Base-by-base conservation (phyloP, 345 rosid genomes). In the Alliaria petiolata region DNA sequence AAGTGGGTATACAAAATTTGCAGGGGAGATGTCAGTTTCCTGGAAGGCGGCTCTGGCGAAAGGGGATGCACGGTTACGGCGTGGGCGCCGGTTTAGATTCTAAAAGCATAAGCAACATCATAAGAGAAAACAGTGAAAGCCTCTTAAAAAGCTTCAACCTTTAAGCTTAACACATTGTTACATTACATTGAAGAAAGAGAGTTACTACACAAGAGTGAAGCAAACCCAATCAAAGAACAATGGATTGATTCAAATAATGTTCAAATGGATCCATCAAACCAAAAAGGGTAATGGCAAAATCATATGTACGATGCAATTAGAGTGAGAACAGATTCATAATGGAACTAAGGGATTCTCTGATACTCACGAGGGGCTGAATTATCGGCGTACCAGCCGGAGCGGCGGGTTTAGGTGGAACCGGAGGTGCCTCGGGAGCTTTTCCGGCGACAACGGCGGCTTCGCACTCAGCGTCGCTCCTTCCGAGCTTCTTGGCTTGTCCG, bases 361-460 rank as follows among this genome's bases (percentile, higher is more conserved):
- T 35, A 76, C 92, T 81, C 70, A 90, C 98, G 51, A 85, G 85
- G 42, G 79, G 79, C 74, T 89, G 77, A 60, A 86, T 83, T 4
- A 79, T 76, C 1, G 97, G 98, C 28, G 97, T 93, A 65, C 96
- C 95, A 62, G 79, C 82, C 5, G 98, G 97, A 30, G 91, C 79
- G 2, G 76, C 91, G 3, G 97, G 90, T 76, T 70, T 89, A 12
- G 91, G 90, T 8, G 86, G 97, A 39, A 83, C 83, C 8, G 95
- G 90, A 79, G 97, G 98, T 31, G 95, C 89, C 35, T 91, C 86
- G 0, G 96, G 96, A 10, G 79, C 87, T 44, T 83, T 86, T 13
- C 98, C 98, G 1, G 87, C 89, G 34, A 82, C 93, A 71, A 93
- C 93, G 3, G 87, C 91, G 14, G 96, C 96, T 76, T 93, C 98